A percentile compares a stretch with the other conserved stretches of the same genome.
Conservation (phyloP, 441 rosid genomes). For the Gossypium trilobum region DNA sequence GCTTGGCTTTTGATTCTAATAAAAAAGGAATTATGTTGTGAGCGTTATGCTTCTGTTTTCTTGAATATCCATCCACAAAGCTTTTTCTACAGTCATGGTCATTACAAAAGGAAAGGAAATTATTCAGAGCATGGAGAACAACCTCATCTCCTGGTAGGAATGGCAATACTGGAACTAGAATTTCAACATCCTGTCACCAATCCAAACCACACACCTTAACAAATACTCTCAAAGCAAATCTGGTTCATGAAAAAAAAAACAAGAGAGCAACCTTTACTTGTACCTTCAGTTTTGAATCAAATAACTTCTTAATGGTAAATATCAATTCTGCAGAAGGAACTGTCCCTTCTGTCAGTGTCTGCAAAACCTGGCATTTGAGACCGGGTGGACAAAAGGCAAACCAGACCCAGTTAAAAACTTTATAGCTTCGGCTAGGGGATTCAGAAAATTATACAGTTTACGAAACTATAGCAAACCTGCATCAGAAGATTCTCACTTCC, state of each 20-base stretch:
- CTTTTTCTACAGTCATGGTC: neutral
- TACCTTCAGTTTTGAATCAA: constrained; percentile 91
- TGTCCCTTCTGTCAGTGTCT: constrained; percentile 75
- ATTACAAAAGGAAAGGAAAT: neutral
- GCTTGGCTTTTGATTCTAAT: constrained; percentile 6
- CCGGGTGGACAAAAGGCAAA: neutral
- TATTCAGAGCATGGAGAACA: constrained; percentile 17
- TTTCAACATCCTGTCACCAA: constrained; percentile 75
- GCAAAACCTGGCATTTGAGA: constrained; percentile 61
- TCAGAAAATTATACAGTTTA: constrained; percentile 14
- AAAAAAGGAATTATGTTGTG: neutral
- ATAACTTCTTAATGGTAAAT: constrained; percentile 65
- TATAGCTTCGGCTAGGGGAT: constrained; percentile 14
- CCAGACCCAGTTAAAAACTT: constrained; percentile 17
- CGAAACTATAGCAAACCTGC: constrained; percentile 49
- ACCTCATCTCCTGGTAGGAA: constrained; percentile 89
- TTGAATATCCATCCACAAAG: neutral
- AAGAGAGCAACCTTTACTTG: constrained; percentile 1
- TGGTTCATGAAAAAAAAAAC: constrained; percentile 8
- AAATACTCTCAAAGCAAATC: constrained; percentile 19
- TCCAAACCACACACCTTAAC: constrained; percentile 25
- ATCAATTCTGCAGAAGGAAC: constrained; percentile 76
- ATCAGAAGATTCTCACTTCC: constrained; percentile 83
- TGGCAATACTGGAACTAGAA: constrained; percentile 77
- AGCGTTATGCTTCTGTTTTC: neutral